Percentiles rank a stretch among this genome's conserved stretches.
Conservation (phyloP, 805 yeast species). For the Schizosaccharomyces lindneri region DNA sequence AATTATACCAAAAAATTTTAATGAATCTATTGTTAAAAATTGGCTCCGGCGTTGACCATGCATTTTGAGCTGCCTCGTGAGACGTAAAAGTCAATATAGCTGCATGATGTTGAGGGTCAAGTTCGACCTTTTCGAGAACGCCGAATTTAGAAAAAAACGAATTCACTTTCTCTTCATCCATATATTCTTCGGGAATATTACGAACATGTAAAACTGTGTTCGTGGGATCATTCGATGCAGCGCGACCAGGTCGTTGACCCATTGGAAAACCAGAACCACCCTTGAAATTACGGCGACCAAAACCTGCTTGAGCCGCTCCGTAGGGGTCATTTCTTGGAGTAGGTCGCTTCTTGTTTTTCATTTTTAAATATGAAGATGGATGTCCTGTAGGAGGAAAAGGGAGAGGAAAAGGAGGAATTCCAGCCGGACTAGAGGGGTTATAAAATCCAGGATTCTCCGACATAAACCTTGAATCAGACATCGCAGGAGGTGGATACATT, state of each 20-base stretch:
- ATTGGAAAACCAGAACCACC: background rate
- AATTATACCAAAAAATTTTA: conserved; percentile 19
- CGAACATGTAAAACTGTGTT: conserved; percentile 19
- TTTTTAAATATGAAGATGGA: too few relatives aligned
- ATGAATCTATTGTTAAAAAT: conserved; percentile 26
- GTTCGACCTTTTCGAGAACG: conserved; percentile 12
- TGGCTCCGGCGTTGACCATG: conserved; percentile 21
- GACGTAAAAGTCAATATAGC: conserved; percentile 19
- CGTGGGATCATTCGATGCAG: conserved; percentile 5
- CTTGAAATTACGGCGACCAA: too few relatives aligned
- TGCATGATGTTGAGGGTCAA: conserved; percentile 11
- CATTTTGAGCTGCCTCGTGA: conserved; percentile 18
- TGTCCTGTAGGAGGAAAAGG: background rate
- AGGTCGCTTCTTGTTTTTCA: background rate
- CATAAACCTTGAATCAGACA: background rate
- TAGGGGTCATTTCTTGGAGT: background rate
- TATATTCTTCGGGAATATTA: conserved; percentile 20
- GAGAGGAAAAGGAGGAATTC: background rate
- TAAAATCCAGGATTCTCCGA: too few relatives aligned
- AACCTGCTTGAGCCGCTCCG: background rate
- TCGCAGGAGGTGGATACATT: background rate
- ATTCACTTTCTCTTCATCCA: conserved; percentile 15
- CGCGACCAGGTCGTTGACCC: background rate
- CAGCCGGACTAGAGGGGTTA: too few relatives aligned
- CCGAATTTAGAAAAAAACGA: conserved; percentile 22